Percentiles rank a stretch among this genome's conserved stretches.
phyloP scores from a whole-genome alignment of 345 rosid species.

The Linum tenue region DNA sequence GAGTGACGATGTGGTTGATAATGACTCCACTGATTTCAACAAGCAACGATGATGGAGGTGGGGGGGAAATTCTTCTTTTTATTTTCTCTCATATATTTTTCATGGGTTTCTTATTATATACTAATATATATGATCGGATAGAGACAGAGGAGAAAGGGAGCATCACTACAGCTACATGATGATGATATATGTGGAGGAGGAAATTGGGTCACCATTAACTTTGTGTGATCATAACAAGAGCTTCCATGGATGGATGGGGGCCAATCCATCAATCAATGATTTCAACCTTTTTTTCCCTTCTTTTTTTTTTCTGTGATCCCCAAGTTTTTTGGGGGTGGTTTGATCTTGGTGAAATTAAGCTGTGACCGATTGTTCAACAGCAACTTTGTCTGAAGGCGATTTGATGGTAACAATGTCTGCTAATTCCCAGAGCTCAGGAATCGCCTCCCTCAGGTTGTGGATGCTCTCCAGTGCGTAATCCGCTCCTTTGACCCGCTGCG shows the following conservation, averaged over 20 bases:
- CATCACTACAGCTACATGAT: too few species aligned
- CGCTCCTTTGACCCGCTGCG: constrained; percentile 52
- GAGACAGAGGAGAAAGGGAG: too few species aligned
- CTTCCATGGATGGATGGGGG: too few species aligned
- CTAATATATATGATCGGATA: too few species aligned
- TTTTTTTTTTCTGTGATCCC: background rate
- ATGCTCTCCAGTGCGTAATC: constrained; percentile 76
- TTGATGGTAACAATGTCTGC: constrained; percentile 27
- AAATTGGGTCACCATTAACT: too few species aligned
- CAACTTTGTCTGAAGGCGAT: constrained; percentile 31
- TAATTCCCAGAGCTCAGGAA: constrained; percentile 59
- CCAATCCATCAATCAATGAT: too few species aligned
- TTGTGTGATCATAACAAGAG: too few species aligned
- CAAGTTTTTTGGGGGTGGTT: background rate
- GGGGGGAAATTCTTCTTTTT: background rate
- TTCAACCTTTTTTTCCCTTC: background rate
- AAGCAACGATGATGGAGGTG: background rate
- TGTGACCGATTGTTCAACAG: constrained; percentile 69
- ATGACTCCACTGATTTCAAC: background rate
- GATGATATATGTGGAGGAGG: too few species aligned
- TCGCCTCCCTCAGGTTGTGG: constrained; percentile 69
- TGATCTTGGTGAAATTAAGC: constrained; percentile 32
- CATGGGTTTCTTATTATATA: background rate
- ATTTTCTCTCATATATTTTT: too few species aligned
- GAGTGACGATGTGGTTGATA: background rate